A percentile compares a stretch with the other conserved stretches of the same genome.
These are phyloP conservation scores for Suillus alpinus DNA, from an alignment of 768 basidiomycete genomes.

Conservation along the genomic window DNA sequence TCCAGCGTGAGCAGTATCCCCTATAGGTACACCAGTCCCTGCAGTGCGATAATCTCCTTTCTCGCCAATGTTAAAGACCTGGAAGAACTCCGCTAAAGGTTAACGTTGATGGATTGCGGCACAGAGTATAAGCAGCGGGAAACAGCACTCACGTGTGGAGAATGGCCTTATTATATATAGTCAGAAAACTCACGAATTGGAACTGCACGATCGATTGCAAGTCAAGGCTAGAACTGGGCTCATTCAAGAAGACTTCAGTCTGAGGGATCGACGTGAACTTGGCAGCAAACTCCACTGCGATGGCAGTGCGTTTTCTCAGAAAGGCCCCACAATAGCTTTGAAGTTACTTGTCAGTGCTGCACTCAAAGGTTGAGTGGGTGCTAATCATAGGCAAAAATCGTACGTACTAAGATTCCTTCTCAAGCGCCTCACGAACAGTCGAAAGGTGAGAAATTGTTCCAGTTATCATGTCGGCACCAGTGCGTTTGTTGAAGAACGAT, in stretches of 20 bases:
- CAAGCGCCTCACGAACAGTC: not conserved
- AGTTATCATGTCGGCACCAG: not conserved
- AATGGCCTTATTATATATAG: not conserved
- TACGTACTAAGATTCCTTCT: not conserved
- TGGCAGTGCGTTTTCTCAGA: not conserved
- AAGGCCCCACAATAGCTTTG: not conserved
- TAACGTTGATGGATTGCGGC: conserved; percentile 16
- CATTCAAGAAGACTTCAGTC: not conserved
- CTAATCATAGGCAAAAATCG: not conserved
- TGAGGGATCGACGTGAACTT: not conserved
- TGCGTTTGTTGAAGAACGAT: not conserved
- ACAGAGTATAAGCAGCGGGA: not conserved
- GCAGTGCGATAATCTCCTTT: not conserved
- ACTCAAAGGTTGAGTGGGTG: not conserved
- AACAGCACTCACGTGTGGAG: not conserved
- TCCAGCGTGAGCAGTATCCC: not conserved
- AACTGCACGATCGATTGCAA: not conserved
- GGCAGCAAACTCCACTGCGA: not conserved
- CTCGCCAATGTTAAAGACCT: conserved; percentile 36
- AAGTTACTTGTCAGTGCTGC: no score
- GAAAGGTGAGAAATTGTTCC: not conserved
- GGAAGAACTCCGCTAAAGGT: conserved; percentile 48
- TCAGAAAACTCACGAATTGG: not conserved
- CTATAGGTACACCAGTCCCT: not conserved
- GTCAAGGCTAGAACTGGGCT: not conserved